Evolutionary conservation across 2,329 filamentous ascomycete species (phyloP).

Genomic region (Lasiodiplodia sp.): DNA sequence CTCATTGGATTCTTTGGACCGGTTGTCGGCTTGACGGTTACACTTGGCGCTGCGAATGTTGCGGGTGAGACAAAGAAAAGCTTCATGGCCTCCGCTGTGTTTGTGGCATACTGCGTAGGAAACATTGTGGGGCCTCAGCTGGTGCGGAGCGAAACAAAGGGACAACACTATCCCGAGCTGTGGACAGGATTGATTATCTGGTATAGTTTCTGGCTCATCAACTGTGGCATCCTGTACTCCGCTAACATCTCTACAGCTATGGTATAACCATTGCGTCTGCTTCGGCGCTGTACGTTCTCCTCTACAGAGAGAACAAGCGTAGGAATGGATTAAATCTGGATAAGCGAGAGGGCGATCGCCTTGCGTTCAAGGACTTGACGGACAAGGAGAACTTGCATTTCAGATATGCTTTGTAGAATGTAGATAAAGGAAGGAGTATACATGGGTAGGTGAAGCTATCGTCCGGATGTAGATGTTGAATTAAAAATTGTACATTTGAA

Average conservation of each 20-base stretch:
- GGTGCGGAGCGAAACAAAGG: conserved; percentile 63
- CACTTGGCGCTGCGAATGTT: conserved; percentile 70
- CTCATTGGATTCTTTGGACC: conserved; percentile 77
- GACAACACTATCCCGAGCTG: conserved; percentile 72
- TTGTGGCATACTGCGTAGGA: conserved; percentile 6
- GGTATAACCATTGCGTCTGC: conserved; percentile 70
- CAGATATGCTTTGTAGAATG: conserved; percentile 61
- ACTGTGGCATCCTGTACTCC: neutral
- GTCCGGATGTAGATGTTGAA: neutral
- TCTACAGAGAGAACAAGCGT: conserved; percentile 65
- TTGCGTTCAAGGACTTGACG: conserved; percentile 73
- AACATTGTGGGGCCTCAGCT: conserved; percentile 17
- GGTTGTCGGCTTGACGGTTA: conserved; percentile 68
- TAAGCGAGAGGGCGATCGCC: conserved; percentile 67
- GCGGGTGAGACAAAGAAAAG: conserved; percentile 81
- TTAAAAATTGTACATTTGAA: too few species aligned
- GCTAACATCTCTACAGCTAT: conserved; percentile 58
- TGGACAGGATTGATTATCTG: conserved; percentile 74
- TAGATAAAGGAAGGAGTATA: conserved; percentile 28
- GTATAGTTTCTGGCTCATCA: conserved; percentile 41
- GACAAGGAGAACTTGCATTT: conserved; percentile 74
- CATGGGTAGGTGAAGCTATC: neutral
- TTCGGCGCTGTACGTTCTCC: conserved; percentile 63
- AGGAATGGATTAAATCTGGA: conserved; percentile 60
- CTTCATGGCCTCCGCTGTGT: conserved; percentile 73